A percentile compares a stretch with the other conserved stretches of the same genome.
Evolutionary conservation across 1,284 basidiomycete species (phyloP).

Genomic region (Trametes versicolor): DNA sequence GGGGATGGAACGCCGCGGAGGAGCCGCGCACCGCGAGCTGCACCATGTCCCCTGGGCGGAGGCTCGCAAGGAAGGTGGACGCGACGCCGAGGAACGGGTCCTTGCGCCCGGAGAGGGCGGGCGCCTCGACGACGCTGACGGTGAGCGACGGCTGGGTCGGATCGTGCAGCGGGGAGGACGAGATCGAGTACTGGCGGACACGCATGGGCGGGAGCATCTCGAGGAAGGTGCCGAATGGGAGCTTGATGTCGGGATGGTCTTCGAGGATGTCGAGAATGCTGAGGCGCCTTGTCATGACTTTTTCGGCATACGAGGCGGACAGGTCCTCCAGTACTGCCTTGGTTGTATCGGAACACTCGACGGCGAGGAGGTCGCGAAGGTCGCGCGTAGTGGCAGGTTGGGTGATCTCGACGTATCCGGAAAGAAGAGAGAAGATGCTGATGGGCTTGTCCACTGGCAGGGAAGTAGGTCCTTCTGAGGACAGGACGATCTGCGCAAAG

Average conservation of each 20-base stretch:
- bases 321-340: constrained; percentile 43
- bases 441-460: constrained; percentile 53
- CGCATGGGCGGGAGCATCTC: constrained; percentile 59
- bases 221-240: constrained; percentile 54
- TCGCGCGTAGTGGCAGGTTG: constrained; percentile 55
- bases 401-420: constrained; percentile 59
- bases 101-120: constrained; percentile 46
- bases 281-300: constrained; percentile 50
- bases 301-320: constrained; percentile 46
- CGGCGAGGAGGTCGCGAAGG: constrained; percentile 38
- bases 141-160: constrained; percentile 56
- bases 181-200: constrained; percentile 62
- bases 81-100: constrained; percentile 58
- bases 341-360: constrained; percentile 31
- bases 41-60: constrained; percentile 54
- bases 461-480: constrained; percentile 51
- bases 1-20: constrained; percentile 56
- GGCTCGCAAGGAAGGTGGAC: constrained; percentile 56
- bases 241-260: constrained; percentile 48
- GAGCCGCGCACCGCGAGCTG: constrained; percentile 57
- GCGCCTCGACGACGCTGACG: constrained; percentile 54
- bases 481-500: constrained; percentile 48
- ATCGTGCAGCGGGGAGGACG: constrained; percentile 60
- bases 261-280: constrained; percentile 59
- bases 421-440: constrained; percentile 48